Base-by-base conservation (phyloP, 75 land plant genomes). In the Isoetes taiwanensis region DNA sequence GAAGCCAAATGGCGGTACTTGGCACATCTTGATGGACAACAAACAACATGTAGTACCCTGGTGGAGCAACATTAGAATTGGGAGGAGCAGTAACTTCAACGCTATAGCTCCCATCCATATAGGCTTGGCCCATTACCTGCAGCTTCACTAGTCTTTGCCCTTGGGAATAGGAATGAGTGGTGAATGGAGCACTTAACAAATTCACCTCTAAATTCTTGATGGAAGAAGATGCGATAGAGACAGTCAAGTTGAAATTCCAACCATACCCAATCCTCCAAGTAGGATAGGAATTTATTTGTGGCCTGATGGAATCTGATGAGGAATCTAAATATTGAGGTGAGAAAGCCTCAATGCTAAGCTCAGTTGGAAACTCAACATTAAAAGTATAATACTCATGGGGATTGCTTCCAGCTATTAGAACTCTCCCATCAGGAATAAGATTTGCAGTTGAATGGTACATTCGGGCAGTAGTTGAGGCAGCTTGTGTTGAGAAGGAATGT, bases 381-480 rank as follows among this genome's bases (percentile, higher is more conserved):
- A 68, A 68, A 11, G 0, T 21, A 43, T 53, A 53, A 31, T 9
- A 30, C 23, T 56, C 3, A 28, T 63, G 37, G 12, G 41, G 12
- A 43, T 64, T 66, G 58, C 86, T 70, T 6, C 86, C 86, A 12
- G 60, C 86, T 27, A 82, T 80, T 0, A 81, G 41, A 1, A 81
- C 50, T 34, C 73, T 46, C 0, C 83, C 93, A 41, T 77, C 76
- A 0, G 74, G 74, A 6, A 86, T 59, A 0, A 86, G 29, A 0
- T 50, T 54, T 0, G 84, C 67, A 1, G 77, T 12, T 0, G 90
- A 86, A 41, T 86, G 90, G 43, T 82, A 86, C 63, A 86, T 31
- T 5, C 90, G 55, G 2, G 83, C 76, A 8, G 54, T 63, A 11
- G 28, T 24, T 1, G 74, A 24, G 9, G 74, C 25, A 12, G 28